These are phyloP conservation scores for Fusarium sp. DNA, from an alignment of 2,329 filamentous ascomycete genomes.

Conservation along the genomic window DNA sequence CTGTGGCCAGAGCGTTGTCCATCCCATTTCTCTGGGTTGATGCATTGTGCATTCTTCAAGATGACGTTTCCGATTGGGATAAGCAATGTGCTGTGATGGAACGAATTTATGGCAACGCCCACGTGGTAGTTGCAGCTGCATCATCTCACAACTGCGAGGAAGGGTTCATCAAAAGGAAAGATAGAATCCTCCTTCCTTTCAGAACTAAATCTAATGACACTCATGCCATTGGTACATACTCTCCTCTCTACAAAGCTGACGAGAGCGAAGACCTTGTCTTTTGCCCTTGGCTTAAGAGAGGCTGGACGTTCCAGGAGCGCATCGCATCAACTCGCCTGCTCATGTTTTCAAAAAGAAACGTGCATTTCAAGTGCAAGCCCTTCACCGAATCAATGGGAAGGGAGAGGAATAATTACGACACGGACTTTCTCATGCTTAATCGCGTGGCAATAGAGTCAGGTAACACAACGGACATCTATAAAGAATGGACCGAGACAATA, in stretches of 20 bases:
- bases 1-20: accelerated
- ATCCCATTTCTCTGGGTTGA: background rate
- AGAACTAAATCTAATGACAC: accelerated
- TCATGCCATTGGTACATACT: accelerated
- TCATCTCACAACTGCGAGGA: accelerated
- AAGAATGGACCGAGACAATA: too few species aligned
- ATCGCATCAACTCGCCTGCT: background rate
- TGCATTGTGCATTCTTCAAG: background rate
- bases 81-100: background rate
- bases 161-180: accelerated
- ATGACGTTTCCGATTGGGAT: accelerated
- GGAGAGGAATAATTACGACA: accelerated
- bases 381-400: background rate
- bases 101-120: background rate
- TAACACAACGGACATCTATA: too few species aligned
- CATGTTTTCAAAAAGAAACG: accelerated
- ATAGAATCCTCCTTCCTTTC: accelerated
- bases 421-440: too few species aligned
- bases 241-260: accelerated
- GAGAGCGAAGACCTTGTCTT: accelerated
- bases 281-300: background rate
- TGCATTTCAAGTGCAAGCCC: background rate
- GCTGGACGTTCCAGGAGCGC: background rate
- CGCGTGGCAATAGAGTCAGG: too few species aligned
- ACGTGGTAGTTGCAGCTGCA: accelerated